Base-by-base conservation (phyloP, 768 basidiomycete genomes). In the Lepiota brunneoincarnata region DNA sequence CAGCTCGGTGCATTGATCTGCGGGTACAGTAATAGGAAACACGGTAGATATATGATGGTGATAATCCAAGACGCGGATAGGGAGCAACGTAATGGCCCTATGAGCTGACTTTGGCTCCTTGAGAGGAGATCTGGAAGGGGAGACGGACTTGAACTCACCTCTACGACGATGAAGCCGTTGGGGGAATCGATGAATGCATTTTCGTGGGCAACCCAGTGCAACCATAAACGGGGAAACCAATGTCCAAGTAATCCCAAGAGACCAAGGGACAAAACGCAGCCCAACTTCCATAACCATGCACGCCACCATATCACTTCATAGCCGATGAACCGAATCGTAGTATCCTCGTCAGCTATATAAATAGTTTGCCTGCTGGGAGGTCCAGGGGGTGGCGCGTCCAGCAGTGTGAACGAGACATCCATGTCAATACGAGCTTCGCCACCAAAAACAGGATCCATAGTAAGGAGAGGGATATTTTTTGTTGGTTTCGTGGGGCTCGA, bases 161-260 rank as follows among this genome's bases (percentile, higher is more conserved):
- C 94, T 35, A 96, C 85, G 15, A 95, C 89, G 37, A 97, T 78
- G 61, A 93, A 87, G 3, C 90, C 91, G 59, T 82, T 71, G 34
- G 71, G 68, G 7, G 84, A 75, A 52, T 90, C 72, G 44, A 83
- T 82, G 63, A 98, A 99, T 18, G 89, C 87, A 49, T 82, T 91
- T 68, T 95, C 91, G 41, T 73, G 77, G 1, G 92, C 83, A 18
- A 91, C 89, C 81, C 88, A 95, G 24, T 82, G 82, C 47, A 98
- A 80, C 97, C 97, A 98, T 23, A 94, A 59, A 4, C 79, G 81
- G 52, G 97, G 97, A 59, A 97, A 85, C 97, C 97, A 99, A 63
- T 93, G 86, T 3, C 94, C 95, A 7, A 95, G 69, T 15, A 99
- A 76, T 10, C 80, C 86, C 18, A 98, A 72, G 4, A 82, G 67